These are phyloP conservation scores for Hemerocallis citrina DNA, from an alignment of 106 monocot species.

Conservation along the genomic window DNA sequence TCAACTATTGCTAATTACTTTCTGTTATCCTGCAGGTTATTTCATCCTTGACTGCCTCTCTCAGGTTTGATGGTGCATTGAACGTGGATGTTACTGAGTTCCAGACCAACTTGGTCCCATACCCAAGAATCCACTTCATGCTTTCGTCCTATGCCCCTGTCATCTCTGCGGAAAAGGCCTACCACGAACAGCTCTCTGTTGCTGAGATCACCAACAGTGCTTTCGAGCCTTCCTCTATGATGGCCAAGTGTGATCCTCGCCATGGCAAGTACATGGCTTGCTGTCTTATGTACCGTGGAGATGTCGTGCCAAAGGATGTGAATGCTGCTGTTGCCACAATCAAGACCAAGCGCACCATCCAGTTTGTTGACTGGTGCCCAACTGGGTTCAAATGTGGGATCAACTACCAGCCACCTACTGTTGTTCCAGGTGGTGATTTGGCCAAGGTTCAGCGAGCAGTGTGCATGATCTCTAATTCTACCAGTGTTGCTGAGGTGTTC, in stretches of 20 bases:
- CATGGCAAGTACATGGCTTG: slow-evolving; percentile 23
- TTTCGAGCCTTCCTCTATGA: slow-evolving; percentile 16
- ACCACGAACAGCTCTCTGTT: slow-evolving; percentile 17
- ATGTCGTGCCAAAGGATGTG: slow-evolving; percentile 39
- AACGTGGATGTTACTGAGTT: slow-evolving; percentile 36
- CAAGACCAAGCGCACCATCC: slow-evolving; percentile 71
- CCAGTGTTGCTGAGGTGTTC: slow-evolving; percentile 40
- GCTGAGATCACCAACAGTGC: slow-evolving; percentile 16
- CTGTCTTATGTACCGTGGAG: slow-evolving; percentile 13
- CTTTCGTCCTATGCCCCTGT: slow-evolving; percentile 13
- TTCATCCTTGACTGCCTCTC: slow-evolving; percentile 27
- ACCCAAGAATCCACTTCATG: slow-evolving; percentile 52
- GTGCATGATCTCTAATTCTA: slow-evolving; percentile 43
- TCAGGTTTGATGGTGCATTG: slow-evolving; percentile 30
- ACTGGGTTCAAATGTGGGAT: slow-evolving; percentile 51
- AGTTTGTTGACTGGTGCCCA: slow-evolving; percentile 67
- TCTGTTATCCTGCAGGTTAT: slow-evolving; percentile 12
- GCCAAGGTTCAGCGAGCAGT: slow-evolving; percentile 38
- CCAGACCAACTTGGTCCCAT: slow-evolving; percentile 44
- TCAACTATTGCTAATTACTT: neutral
- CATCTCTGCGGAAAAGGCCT: slow-evolving; percentile 13
- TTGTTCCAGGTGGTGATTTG: slow-evolving; percentile 32
- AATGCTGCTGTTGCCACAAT: slow-evolving; percentile 68
- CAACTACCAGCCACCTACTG: slow-evolving; percentile 36
- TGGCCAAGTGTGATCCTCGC: slow-evolving; percentile 16